Evolutionary conservation across 2,329 filamentous ascomycete genomes (phyloP).

Genomic region (Cryphonectria japonica): DNA sequence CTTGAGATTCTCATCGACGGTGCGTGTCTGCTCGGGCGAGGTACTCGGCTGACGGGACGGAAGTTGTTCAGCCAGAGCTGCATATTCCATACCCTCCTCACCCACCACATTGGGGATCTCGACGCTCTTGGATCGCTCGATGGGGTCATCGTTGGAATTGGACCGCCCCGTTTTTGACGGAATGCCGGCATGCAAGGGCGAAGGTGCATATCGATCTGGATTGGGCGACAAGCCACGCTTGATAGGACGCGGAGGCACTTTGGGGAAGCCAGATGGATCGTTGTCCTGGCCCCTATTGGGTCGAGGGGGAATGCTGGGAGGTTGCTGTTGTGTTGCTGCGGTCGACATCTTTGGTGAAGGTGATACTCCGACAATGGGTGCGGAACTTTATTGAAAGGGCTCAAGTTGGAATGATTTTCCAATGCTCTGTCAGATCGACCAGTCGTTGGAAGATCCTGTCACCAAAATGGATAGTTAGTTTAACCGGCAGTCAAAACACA

Average conservation of each 20-base stretch:
- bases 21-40: constrained; percentile 74
- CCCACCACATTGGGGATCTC: constrained; percentile 77
- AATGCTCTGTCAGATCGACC: neutral
- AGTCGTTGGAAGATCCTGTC: constrained; percentile 8
- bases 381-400: neutral
- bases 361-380: neutral
- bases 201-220: constrained; percentile 79
- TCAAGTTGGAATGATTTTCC: neutral
- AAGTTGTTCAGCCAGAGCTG: constrained; percentile 55
- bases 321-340: constrained; percentile 49
- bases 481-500: constrained; percentile 13
- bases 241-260: constrained; percentile 78
- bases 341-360: constrained; percentile 50
- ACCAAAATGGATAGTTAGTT: constrained; percentile 16
- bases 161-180: constrained; percentile 46
- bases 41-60: constrained; percentile 46
- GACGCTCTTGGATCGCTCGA: constrained; percentile 74
- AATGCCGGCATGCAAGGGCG: constrained; percentile 78
- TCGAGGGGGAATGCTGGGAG: constrained; percentile 61
- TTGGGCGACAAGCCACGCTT: constrained; percentile 79
- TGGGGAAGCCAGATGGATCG: constrained; percentile 56
- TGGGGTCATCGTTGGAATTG: constrained; percentile 46
- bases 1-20: constrained; percentile 78
- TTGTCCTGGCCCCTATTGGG: constrained; percentile 55
- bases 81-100: constrained; percentile 90